Evolutionary conservation across 1,284 basidiomycete species (phyloP).

Genomic region (Volvariella surrecta): DNA sequence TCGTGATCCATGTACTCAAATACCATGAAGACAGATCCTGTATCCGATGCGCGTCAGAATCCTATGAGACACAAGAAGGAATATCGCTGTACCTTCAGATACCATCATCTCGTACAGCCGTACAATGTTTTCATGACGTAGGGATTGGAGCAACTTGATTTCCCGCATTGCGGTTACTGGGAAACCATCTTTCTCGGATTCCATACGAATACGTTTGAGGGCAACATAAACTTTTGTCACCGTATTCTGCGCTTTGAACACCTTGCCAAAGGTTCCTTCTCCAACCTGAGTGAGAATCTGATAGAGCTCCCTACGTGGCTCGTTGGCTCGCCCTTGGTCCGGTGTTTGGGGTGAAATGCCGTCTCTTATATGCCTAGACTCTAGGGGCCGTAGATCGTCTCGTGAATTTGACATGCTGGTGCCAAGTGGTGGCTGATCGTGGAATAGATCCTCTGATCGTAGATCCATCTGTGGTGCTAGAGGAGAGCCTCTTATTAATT

Average conservation of each 20-base stretch:
- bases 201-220: conserved; percentile 97
- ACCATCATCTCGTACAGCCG: conserved; percentile 97
- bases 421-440: too few relatives aligned
- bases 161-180: conserved; percentile 99
- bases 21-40: conserved; percentile 97
- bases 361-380: not conserved
- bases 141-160: conserved; percentile 92
- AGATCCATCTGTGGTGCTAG: not conserved
- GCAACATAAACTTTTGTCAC: conserved; percentile 76
- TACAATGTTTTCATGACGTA: conserved; percentile 88
- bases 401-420: too few relatives aligned
- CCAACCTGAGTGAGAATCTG: conserved; percentile 91
- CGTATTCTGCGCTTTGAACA: conserved; percentile 92
- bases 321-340: conserved; percentile 14
- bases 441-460: not conserved
- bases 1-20: conserved; percentile 99
- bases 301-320: conserved; percentile 56
- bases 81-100: conserved; percentile 66
- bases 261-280: conserved; percentile 98
- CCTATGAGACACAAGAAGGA: conserved; percentile 1
- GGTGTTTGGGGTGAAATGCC: conserved; percentile 7
- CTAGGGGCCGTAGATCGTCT: too few relatives aligned
- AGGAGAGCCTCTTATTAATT: too few relatives aligned
- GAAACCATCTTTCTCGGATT: conserved; percentile 95
- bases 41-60: conserved; percentile 8